A percentile compares a stretch with the other conserved stretches of the same genome.
Conservation (phyloP, 2,329 filamentous ascomycete genomes). For the Chrysosporium keratinophilum region DNA sequence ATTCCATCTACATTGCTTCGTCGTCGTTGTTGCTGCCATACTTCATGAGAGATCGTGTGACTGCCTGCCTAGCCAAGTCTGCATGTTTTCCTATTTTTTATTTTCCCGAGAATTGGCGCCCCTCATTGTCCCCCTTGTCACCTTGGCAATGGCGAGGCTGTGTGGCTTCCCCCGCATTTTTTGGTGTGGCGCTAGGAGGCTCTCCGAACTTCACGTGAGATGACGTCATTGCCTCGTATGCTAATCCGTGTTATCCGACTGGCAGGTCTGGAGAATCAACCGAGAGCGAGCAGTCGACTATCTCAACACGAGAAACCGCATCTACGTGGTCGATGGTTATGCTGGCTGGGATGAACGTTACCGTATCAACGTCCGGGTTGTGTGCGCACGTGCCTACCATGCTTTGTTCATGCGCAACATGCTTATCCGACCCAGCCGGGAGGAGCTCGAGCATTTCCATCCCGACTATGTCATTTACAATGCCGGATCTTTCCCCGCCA, state of each 20-base stretch:
- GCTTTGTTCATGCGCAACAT: constrained; percentile 99
- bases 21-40: not conserved
- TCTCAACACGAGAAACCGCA: constrained; percentile 95
- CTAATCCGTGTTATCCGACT: constrained; percentile 22
- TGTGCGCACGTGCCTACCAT: constrained; percentile 98
- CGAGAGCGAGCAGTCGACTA: constrained; percentile 97
- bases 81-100: not conserved
- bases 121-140: constrained; percentile 6
- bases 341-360: constrained; percentile 99
- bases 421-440: constrained; percentile 84
- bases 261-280: constrained; percentile 98
- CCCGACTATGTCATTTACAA: constrained; percentile 99
- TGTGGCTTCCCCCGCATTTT: constrained; percentile 11
- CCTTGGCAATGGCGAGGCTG: constrained; percentile 4
- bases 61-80: not conserved
- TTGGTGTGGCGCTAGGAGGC: constrained; percentile 3
- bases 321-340: constrained; percentile 96
- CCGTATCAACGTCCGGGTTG: constrained; percentile 91
- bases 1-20: not conserved
- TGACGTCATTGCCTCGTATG: constrained; percentile 21
- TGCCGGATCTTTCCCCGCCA: constrained; percentile 94
- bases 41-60: constrained; percentile 3
- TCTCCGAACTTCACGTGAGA: constrained; percentile 15
- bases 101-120: not conserved
- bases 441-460: constrained; percentile 95